A percentile compares a stretch with the other conserved stretches of the same genome.
Conservation (phyloP, 345 rosid genomes). For the Trapa bicornis region DNA sequence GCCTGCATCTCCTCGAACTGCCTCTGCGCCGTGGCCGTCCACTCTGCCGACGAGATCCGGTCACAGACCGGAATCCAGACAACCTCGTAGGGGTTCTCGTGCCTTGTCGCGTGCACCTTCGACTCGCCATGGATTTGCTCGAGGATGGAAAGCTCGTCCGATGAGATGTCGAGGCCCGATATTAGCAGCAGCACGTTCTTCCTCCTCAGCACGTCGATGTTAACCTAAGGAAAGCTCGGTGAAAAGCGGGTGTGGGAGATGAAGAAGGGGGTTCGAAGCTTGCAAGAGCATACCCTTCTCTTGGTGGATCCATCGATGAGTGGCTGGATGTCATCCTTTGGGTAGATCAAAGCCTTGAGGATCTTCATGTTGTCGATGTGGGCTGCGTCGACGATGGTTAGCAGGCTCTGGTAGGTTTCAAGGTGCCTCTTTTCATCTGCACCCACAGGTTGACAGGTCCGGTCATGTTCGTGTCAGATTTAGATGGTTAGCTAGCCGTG, state of each 20-base stretch:
- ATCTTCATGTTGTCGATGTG: slow-evolving; percentile 90
- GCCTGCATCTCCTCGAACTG: slow-evolving; percentile 41
- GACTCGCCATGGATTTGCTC: slow-evolving; percentile 78
- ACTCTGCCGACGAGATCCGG: slow-evolving; percentile 12
- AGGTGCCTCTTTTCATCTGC: slow-evolving; percentile 55
- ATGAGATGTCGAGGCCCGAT: slow-evolving; percentile 54
- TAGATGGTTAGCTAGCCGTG: not conserved
- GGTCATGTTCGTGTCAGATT: too few species aligned
- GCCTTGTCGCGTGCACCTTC: slow-evolving; percentile 31
- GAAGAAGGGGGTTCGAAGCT: not conserved
- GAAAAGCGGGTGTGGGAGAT: too few species aligned
- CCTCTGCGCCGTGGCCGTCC: slow-evolving; percentile 24
- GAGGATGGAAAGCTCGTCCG: slow-evolving; percentile 63
- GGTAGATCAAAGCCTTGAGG: slow-evolving; percentile 63
- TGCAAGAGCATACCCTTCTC: slow-evolving; percentile 35
- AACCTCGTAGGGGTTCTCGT: slow-evolving; percentile 55
- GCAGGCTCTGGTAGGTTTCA: slow-evolving; percentile 36
- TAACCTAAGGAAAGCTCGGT: slow-evolving; percentile 23
- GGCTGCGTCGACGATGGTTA: slow-evolving; percentile 31
- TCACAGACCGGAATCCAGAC: slow-evolving; percentile 82
- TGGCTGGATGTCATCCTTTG: slow-evolving; percentile 45
- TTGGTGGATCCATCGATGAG: slow-evolving; percentile 59
- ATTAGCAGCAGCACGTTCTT: slow-evolving; percentile 66
- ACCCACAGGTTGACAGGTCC: not conserved
- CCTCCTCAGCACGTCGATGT: slow-evolving; percentile 66